Evolutionary conservation across 2,329 filamentous ascomycete species (phyloP).

Genomic region (Rutstroemia sp.): DNA sequence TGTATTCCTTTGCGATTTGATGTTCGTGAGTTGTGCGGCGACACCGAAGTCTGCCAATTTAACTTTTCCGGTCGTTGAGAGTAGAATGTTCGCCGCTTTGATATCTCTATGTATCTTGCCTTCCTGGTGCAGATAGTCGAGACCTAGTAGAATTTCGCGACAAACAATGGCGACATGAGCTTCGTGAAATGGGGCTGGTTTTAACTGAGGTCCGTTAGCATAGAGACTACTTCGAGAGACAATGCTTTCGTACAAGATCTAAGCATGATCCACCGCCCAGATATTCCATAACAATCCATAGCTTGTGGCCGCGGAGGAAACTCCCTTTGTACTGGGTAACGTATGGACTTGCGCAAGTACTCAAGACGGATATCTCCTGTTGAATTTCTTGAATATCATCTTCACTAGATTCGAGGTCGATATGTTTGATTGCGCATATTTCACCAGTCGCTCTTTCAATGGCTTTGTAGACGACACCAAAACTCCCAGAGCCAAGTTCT

Average conservation of each 20-base stretch:
- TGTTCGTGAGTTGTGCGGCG: constrained; percentile 91
- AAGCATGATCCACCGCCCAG: constrained; percentile 91
- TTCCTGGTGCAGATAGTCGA: constrained; percentile 89
- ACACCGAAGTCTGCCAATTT: constrained; percentile 97
- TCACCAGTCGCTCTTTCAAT: constrained; percentile 87
- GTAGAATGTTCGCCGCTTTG: constrained; percentile 91
- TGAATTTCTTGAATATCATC: constrained; percentile 98
- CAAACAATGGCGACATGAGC: constrained; percentile 90
- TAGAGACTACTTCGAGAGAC: neutral
- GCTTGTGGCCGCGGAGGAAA: constrained; percentile 89
- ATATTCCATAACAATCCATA: constrained; percentile 99
- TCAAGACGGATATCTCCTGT: constrained; percentile 90
- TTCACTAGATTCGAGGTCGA: constrained; percentile 96
- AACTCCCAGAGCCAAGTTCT: constrained; percentile 83
- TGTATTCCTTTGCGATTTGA: constrained; percentile 94
- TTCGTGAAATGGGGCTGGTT: constrained; percentile 84
- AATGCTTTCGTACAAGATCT: constrained; percentile 61
- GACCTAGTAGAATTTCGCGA: constrained; percentile 78
- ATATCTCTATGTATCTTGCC: constrained; percentile 97
- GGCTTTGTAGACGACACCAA: constrained; percentile 94
- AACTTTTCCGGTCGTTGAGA: constrained; percentile 84
- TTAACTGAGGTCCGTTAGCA: constrained; percentile 51
- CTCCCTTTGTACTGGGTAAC: constrained; percentile 96
- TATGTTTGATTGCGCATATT: constrained; percentile 96
- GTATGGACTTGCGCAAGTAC: constrained; percentile 87